Conservation (phyloP, 1,284 basidiomycete species). For the Apiotrichum mycotoxinovorans region DNA sequence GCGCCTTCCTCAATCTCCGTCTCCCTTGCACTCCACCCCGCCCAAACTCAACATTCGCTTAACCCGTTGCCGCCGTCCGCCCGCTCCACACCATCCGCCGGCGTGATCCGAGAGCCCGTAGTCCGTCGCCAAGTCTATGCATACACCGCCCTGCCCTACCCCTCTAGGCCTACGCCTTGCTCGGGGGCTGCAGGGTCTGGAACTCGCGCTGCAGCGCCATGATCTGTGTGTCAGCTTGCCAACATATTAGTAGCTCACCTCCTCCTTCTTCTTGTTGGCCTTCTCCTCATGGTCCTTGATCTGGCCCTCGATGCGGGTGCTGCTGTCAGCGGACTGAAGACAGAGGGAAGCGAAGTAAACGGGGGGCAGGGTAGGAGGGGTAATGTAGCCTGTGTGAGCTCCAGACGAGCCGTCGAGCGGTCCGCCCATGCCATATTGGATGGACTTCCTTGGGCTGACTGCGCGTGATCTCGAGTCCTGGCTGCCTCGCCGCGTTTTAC, state of each 20-base stretch:
- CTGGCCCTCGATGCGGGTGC: slow-evolving; percentile 74
- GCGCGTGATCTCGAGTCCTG: no score
- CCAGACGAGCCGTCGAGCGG: no score
- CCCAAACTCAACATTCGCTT: no score
- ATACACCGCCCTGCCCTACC: background rate
- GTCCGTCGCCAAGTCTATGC: background rate
- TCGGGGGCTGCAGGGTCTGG: slow-evolving; percentile 36
- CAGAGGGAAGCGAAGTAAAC: background rate
- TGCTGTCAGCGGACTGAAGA: slow-evolving; percentile 39
- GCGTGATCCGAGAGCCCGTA: no score
- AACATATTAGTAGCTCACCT: slow-evolving; percentile 59
- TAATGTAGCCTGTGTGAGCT: no score
- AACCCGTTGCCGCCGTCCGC: no score
- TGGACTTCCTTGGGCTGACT: no score
- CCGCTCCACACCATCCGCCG: no score
- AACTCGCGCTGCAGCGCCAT: slow-evolving; percentile 46
- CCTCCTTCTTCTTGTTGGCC: slow-evolving; percentile 70
- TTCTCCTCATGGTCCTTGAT: slow-evolving; percentile 70
- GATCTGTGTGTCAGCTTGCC: slow-evolving; percentile 27
- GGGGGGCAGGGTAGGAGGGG: background rate
- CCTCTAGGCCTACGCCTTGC: slow-evolving; percentile 8
- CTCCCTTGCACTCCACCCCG: no score
- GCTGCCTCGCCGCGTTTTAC: no score
- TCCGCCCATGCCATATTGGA: no score
- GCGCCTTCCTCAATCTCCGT: no score